Percentiles rank a stretch among this genome's conserved stretches.
Conservation (phyloP, 805 yeast genomes). For the Saccharomyces kudriavzevii region DNA sequence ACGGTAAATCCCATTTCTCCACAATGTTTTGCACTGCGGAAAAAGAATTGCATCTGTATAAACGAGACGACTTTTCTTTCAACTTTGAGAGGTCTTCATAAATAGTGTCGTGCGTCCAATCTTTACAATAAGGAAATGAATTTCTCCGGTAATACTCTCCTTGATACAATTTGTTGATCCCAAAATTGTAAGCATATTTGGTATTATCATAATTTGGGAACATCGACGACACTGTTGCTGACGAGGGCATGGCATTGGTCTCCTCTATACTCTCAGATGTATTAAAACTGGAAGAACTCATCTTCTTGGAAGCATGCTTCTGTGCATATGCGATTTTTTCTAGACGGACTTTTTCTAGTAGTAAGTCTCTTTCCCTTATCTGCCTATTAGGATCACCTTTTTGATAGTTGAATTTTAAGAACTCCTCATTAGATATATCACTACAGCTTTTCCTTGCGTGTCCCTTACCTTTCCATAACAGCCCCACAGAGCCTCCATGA, state of each 20-base stretch:
- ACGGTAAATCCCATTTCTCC: slow-evolving; percentile 26
- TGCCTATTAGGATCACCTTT: slow-evolving; percentile 20
- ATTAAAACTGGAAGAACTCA: slow-evolving; percentile 2
- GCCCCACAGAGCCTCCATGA: slow-evolving; percentile 31
- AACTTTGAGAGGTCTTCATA: slow-evolving; percentile 2
- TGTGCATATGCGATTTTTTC: slow-evolving; percentile 7
- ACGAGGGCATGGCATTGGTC: slow-evolving; percentile 14
- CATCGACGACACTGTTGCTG: slow-evolving; percentile 19
- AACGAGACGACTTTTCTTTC: not conserved
- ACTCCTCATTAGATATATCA: slow-evolving; percentile 8
- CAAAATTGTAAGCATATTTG: slow-evolving; percentile 11
- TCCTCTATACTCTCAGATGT: slow-evolving; percentile 8
- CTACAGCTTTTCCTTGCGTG: slow-evolving; percentile 26
- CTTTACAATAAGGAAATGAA: slow-evolving; percentile 16
- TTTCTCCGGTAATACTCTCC: slow-evolving; percentile 24
- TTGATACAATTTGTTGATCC: slow-evolving; percentile 16
- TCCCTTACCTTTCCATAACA: slow-evolving; percentile 48
- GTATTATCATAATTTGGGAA: slow-evolving; percentile 21
- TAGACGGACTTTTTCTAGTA: not conserved
- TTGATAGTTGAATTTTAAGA: slow-evolving; percentile 9
- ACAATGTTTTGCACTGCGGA: slow-evolving; percentile 21
- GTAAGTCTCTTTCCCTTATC: not conserved
- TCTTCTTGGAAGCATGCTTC: not conserved
- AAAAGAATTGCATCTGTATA: slow-evolving; percentile 18
- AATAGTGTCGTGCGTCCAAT: slow-evolving; percentile 5